Conservation (phyloP, 31 red algal genomes). For the Asparagopsis taxiformis region DNA sequence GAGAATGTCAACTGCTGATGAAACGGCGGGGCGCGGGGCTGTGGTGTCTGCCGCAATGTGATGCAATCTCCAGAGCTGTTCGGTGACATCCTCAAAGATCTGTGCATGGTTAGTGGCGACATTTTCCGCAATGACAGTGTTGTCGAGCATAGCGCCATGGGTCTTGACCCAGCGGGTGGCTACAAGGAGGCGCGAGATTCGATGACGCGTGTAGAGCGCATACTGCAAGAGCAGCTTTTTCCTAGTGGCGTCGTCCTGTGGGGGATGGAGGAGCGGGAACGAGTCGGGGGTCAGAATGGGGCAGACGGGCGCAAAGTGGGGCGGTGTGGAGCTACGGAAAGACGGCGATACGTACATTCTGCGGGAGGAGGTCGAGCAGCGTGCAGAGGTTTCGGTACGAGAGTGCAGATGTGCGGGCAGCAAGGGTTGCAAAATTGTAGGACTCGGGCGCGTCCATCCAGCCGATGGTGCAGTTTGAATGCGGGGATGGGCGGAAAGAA, state of each 20-base stretch:
- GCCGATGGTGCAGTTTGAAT: too few species aligned
- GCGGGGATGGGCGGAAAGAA: not conserved
- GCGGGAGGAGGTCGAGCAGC: conserved; percentile 6
- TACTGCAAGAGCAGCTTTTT: conserved; percentile 52
- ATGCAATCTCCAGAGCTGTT: conserved; percentile 47
- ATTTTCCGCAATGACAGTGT: conserved; percentile 24
- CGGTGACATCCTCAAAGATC: conserved; percentile 57
- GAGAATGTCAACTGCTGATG: conserved; percentile 39
- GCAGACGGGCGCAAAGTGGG: not conserved
- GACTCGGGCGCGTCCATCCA: not conserved
- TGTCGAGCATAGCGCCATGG: conserved; percentile 17
- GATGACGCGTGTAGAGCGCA: conserved; percentile 51
- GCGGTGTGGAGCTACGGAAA: not conserved
- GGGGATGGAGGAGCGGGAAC: not conserved
- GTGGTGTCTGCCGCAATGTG: conserved; percentile 1
- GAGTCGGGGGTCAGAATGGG: not conserved
- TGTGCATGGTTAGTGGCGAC: conserved; percentile 23
- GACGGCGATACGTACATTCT: not conserved
- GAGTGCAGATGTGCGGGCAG: conserved; percentile 1
- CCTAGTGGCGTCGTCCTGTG: conserved; percentile 39
- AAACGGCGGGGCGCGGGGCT: conserved; percentile 30
- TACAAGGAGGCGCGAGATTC: conserved; percentile 62
- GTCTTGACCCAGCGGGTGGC: conserved; percentile 53
- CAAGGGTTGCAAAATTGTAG: conserved; percentile 6
- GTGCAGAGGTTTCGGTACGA: not conserved